phyloP scores from a whole-genome alignment of 306 rosid species.

The Biancaea sappan region DNA sequence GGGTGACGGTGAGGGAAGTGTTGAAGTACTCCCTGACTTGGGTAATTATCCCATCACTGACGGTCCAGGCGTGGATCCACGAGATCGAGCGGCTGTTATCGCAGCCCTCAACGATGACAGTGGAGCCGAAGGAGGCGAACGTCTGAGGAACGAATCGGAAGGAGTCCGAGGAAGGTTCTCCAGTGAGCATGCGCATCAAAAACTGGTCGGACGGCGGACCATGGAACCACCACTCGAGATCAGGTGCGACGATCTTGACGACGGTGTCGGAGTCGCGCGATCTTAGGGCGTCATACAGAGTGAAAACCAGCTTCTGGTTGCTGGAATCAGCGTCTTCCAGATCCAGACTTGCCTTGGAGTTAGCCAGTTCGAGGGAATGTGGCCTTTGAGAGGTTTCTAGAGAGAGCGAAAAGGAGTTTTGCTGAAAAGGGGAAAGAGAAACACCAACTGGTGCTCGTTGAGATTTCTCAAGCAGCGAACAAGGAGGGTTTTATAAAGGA shows the following conservation, averaged over 20 bases:
- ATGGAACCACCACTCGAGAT: slow-evolving; percentile 88
- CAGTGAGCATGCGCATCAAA: slow-evolving; percentile 63
- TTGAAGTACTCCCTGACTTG: slow-evolving; percentile 61
- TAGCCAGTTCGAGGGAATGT: slow-evolving; percentile 22
- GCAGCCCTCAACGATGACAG: slow-evolving; percentile 59
- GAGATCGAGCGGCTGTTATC: slow-evolving; percentile 37
- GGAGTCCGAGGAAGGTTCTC: slow-evolving; percentile 31
- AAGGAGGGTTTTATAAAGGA: neutral
- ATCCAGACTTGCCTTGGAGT: slow-evolving; percentile 12
- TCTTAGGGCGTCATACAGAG: slow-evolving; percentile 64
- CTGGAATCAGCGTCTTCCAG: slow-evolving; percentile 29
- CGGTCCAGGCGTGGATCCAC: slow-evolving; percentile 71
- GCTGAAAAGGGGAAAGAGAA: neutral
- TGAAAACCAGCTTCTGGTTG: slow-evolving; percentile 21
- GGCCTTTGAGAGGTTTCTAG: neutral
- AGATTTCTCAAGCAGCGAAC: neutral
- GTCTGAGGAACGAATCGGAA: slow-evolving; percentile 47
- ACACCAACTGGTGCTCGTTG: neutral
- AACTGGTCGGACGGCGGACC: slow-evolving; percentile 66
- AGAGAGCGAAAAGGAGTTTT: neutral
- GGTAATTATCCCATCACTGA: slow-evolving; percentile 48
- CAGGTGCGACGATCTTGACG: slow-evolving; percentile 58
- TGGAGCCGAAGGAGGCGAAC: slow-evolving; percentile 45
- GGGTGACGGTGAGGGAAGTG: slow-evolving; percentile 61
- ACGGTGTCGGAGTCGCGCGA: slow-evolving; percentile 55